Evolutionary conservation across 768 basidiomycete species (phyloP), one percentile per base, ranked within the genome.

Genomic region (Ramaria rubella): DNA sequence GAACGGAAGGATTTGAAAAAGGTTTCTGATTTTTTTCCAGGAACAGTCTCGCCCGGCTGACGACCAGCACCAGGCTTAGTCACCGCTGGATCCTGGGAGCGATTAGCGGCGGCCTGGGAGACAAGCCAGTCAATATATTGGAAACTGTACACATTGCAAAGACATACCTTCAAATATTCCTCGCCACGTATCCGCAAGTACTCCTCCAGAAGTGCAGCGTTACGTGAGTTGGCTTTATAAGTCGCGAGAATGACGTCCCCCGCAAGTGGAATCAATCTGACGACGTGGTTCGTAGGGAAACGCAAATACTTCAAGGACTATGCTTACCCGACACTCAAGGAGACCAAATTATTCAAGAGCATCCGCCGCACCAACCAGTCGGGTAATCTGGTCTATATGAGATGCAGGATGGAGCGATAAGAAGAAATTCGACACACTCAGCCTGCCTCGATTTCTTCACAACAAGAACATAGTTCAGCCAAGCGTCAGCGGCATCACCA

Each of bases 141-240:
- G 44, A 52, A 24, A 12, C 19, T 19, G n/a, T 14, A 23, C 23
- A 7, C 21, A 49, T 15, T 38, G 26, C 15, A 21, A 4, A 26
- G 33, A 42, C 58, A 19, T 46, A 58, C 74, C 55, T 77, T 82
- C 49, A 91, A 66, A 64, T 77, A 82, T 64, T 89, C 84, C 56
- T 86, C 83, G 0, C 89, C 91, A 44, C 94, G 77, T 29, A 90
- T 75, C 33, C 85, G 77, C 53, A 96, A 70, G 69, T 81, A 93
- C 68, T 93, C 90, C 65, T 94, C 91, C 46, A 97, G 75, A 48
- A 96, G 72, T 5, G 80, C 80, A 11, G 91, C 94, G 64, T 97
- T 96, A 59, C 94, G 78, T 15, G 85, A 87, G 69, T 97, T 97
- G 19, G 92, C 83, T 67, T 93, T 94, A 77, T 75, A 95, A 2